Evolutionary conservation across 495 filamentous ascomycete genomes (phyloP).

Genomic region (Neurospora sp.): DNA sequence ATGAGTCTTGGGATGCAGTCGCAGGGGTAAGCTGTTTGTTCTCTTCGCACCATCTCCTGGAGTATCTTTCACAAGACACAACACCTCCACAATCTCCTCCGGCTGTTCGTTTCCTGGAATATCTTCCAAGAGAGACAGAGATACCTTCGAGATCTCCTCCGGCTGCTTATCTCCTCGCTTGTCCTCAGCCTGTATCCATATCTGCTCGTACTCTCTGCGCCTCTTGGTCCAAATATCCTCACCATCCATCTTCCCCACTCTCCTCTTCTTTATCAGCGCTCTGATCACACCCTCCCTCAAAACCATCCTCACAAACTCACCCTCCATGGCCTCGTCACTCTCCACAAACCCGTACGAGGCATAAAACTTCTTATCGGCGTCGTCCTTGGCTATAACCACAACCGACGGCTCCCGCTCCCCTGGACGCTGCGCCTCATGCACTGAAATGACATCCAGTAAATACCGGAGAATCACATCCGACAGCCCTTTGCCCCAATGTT

Average conservation of each 20-base stretch:
- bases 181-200: background rate
- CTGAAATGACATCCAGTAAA: background rate
- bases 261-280: background rate
- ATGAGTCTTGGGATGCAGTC: background rate
- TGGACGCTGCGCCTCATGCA: background rate
- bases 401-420: background rate
- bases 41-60: background rate
- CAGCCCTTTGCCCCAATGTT: background rate
- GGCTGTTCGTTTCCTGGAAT: background rate
- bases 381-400: background rate
- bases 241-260: background rate
- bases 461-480: background rate
- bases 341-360: background rate
- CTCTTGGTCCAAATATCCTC: background rate
- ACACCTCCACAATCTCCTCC: background rate
- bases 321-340: background rate
- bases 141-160: background rate
- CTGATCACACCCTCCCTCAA: background rate
- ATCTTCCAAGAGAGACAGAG: background rate
- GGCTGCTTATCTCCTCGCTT: background rate
- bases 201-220: background rate
- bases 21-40: background rate
- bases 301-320: background rate
- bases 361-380: background rate
- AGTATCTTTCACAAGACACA: background rate